phyloP scores from a whole-genome alignment of 805 yeast genomes.

The Lipomyces chichibuensis region DNA sequence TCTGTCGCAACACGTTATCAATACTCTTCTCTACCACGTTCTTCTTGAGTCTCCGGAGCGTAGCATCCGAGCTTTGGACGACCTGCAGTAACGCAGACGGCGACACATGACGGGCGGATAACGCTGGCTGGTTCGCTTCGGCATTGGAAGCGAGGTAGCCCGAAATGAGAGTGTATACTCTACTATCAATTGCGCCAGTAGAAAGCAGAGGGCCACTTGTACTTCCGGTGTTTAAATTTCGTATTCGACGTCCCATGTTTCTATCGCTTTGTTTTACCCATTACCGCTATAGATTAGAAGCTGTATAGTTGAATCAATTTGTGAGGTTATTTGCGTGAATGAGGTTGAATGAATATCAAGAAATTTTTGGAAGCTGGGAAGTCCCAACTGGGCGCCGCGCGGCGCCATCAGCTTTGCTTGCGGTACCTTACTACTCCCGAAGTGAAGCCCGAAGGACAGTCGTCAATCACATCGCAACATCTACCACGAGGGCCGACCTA shows the following conservation, averaged over 20 bases:
- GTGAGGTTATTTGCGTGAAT: too few relatives aligned
- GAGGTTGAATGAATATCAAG: too few relatives aligned
- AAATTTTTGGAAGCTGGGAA: too few relatives aligned
- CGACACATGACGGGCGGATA: constrained; percentile 11
- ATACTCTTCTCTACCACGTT: constrained; percentile 64
- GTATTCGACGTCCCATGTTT: constrained; percentile 23
- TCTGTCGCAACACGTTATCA: constrained; percentile 49
- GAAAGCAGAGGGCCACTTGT: constrained; percentile 18
- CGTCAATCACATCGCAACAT: background rate
- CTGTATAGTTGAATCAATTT: background rate
- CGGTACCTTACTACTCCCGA: too few relatives aligned
- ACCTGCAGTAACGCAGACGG: constrained; percentile 32
- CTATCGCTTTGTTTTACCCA: background rate
- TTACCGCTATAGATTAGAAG: background rate
- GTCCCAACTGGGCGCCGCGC: constrained; percentile 10
- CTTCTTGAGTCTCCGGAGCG: constrained; percentile 70
- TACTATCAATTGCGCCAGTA: constrained; percentile 22
- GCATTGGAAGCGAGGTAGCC: constrained; percentile 35
- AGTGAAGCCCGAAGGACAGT: background rate
- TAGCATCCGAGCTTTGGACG: constrained; percentile 62
- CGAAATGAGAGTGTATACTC: constrained; percentile 40
- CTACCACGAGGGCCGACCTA: background rate
- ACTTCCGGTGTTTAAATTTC: constrained; percentile 17
- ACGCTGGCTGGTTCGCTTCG: constrained; percentile 1
- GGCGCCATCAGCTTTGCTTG: background rate